These are phyloP conservation scores for Diaporthe sp. DNA, from an alignment of 2,329 filamentous ascomycete species.

Conservation along the genomic window DNA sequence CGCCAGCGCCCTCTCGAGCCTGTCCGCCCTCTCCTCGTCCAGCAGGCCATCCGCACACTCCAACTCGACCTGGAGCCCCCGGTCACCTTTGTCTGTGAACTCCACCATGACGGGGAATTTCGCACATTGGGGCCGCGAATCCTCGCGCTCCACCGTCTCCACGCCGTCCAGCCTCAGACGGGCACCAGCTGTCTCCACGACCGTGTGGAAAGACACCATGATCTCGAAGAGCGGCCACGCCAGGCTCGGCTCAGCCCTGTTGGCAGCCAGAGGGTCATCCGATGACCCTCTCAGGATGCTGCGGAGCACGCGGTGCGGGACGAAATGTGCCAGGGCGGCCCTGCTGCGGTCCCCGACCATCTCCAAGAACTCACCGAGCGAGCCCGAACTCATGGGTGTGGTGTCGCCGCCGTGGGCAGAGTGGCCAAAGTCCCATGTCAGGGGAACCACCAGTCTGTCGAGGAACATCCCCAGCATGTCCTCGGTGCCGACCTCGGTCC, in stretches of 20 bases:
- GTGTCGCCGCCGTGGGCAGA: background rate
- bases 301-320: background rate
- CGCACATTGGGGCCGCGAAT: background rate
- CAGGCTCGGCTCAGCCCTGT: background rate
- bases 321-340: background rate
- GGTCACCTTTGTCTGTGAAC: background rate
- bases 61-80: background rate
- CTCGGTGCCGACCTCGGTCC: constrained; percentile 4
- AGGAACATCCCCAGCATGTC: constrained; percentile 4
- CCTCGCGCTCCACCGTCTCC: background rate
- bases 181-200: background rate
- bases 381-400: background rate
- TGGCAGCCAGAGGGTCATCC: background rate
- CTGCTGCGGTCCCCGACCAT: constrained; percentile 9
- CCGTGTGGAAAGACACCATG: background rate
- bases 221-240: background rate
- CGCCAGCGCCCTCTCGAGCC: background rate
- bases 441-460: background rate
- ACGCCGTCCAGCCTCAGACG: background rate
- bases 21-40: background rate
- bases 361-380: background rate
- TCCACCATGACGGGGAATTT: constrained; percentile 3
- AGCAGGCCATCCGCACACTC: background rate
- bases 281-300: background rate
- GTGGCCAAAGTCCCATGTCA: background rate